Evolutionary conservation across 768 basidiomycete species (phyloP).

Genomic region (Termitomyces sp.): DNA sequence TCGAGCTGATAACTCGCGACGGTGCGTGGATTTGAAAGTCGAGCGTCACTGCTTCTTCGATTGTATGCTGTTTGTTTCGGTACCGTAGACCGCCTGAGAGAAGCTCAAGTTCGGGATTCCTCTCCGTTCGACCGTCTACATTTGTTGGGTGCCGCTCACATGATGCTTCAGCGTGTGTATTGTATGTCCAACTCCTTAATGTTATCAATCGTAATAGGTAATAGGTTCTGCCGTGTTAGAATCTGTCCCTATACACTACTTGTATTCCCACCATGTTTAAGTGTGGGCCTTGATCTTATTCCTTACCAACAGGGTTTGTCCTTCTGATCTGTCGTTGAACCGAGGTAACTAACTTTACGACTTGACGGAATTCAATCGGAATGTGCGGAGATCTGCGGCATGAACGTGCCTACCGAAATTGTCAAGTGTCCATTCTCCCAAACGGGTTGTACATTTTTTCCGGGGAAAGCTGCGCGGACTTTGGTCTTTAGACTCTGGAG

Average conservation of each 20-base stretch:
- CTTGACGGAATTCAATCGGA: background rate
- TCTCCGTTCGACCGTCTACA: background rate
- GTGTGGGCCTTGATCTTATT: background rate
- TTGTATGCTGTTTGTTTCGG: background rate
- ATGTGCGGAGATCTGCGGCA: background rate
- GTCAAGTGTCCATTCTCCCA: no score
- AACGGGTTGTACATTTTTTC: background rate
- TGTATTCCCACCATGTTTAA: background rate
- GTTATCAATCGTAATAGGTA: background rate
- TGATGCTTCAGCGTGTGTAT: background rate
- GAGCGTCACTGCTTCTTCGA: background rate
- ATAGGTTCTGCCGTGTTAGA: background rate
- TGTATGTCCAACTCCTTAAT: no score
- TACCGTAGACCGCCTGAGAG: no score
- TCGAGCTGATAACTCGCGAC: slow-evolving; percentile 2
- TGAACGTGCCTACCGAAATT: background rate
- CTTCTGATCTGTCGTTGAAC: background rate
- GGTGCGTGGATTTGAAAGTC: slow-evolving; percentile 6
- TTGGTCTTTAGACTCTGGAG: background rate
- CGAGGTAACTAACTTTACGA: background rate
- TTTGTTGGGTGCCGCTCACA: background rate
- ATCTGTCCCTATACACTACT: background rate
- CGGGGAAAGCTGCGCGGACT: background rate
- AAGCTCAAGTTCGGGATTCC: background rate
- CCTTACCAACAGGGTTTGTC: background rate